Evolutionary conservation across 257 asterid species (phyloP).

Genomic region (Lantana camara): DNA sequence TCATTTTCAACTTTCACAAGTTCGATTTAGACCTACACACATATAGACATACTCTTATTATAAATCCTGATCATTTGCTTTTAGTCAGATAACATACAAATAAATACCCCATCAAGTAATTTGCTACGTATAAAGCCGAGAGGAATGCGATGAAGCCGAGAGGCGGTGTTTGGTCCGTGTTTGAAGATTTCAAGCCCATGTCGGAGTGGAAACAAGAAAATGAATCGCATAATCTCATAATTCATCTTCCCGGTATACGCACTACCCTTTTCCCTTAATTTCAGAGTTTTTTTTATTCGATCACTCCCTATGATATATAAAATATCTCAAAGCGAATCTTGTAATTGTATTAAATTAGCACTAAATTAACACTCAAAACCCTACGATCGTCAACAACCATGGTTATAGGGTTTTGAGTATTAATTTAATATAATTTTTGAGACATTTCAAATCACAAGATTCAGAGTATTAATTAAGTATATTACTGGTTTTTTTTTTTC

Average conservation of each 20-base stretch:
- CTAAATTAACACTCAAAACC: too few relatives aligned
- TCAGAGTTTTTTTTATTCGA: too few relatives aligned
- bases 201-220: slow-evolving; percentile 56
- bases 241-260: slow-evolving; percentile 64
- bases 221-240: slow-evolving; percentile 43
- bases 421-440: too few relatives aligned
- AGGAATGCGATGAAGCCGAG: slow-evolving; percentile 1
- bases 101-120: neutral
- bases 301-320: too few relatives aligned
- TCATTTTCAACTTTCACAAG: slow-evolving; percentile 20
- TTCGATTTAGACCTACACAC: neutral
- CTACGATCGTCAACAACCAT: too few relatives aligned
- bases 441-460: too few relatives aligned
- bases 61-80: neutral
- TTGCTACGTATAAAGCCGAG: slow-evolving; percentile 42
- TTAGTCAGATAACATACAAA: neutral
- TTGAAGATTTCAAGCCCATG: slow-evolving; percentile 63
- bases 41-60: neutral
- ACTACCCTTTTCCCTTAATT: too few relatives aligned
- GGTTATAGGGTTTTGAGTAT: too few relatives aligned
- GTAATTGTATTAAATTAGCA: too few relatives aligned
- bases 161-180: slow-evolving; percentile 39
- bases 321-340: too few relatives aligned
- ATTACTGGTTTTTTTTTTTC: too few relatives aligned
- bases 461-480: too few relatives aligned